A percentile compares a stretch with the other conserved stretches of the same genome.
phyloP scores from a whole-genome alignment of 1,139 yeast species.

The Kodamaea derodonti region DNA sequence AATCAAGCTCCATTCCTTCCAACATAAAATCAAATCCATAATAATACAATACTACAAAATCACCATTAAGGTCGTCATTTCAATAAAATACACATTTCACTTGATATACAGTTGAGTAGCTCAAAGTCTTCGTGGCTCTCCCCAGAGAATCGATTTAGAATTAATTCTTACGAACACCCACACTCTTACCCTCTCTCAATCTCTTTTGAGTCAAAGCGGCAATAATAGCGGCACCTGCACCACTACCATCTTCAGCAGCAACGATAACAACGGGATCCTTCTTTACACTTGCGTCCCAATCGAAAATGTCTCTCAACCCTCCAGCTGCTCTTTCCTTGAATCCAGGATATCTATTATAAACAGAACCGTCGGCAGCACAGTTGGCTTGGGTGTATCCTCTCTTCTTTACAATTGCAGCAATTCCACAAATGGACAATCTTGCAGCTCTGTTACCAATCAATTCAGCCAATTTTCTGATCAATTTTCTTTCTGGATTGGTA shows the following conservation, averaged over 20 bases:
- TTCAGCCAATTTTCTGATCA: conserved; percentile 80
- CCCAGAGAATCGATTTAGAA: too few relatives aligned
- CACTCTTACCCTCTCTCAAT: conserved; percentile 64
- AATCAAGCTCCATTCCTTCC: too few relatives aligned
- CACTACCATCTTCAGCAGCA: conserved; percentile 97
- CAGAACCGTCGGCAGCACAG: conserved; percentile 97
- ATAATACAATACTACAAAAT: too few relatives aligned
- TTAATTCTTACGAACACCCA: conserved; percentile 47
- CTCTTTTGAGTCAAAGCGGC: conserved; percentile 90
- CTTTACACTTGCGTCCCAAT: conserved; percentile 52
- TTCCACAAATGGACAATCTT: conserved; percentile 89
- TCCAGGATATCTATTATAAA: conserved; percentile 87
- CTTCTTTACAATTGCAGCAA: conserved; percentile 91
- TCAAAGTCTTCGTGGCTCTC: too few relatives aligned
- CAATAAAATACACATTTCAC: too few relatives aligned
- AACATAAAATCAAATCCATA: too few relatives aligned
- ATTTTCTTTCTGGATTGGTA: conserved; percentile 74
- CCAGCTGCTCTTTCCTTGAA: conserved; percentile 87
- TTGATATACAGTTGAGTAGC: too few relatives aligned
- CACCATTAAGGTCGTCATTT: too few relatives aligned
- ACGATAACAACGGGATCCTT: conserved; percentile 79
- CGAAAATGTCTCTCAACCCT: conserved; percentile 86
- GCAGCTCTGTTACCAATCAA: conserved; percentile 91
- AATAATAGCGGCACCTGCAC: conserved; percentile 97
- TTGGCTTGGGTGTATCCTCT: conserved; percentile 75